Percentiles rank a stretch among this genome's conserved stretches.
These are phyloP conservation scores for Nitzschia putrida DNA, from an alignment of 108 stramenopile species.

Conservation along the genomic window DNA sequence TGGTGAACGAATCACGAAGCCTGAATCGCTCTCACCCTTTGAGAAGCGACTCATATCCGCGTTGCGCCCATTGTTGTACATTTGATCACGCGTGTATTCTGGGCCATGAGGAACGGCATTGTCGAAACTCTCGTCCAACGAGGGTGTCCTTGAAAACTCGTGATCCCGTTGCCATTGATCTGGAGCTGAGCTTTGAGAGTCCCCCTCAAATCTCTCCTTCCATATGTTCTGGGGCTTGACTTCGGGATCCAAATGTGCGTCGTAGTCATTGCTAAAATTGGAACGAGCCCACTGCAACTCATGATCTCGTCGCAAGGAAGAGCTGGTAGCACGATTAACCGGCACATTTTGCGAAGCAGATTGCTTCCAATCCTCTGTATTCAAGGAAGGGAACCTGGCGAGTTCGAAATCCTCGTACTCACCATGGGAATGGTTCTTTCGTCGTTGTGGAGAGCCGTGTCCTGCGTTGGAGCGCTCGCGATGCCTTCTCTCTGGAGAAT, in stretches of 20 bases:
- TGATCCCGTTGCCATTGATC: not conserved
- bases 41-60: not conserved
- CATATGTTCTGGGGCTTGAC: not conserved
- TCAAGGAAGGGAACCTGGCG: constrained; percentile 18
- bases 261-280: not conserved
- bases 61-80: not conserved
- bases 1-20: not conserved
- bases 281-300: not conserved
- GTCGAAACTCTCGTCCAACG: constrained; percentile 12
- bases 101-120: constrained; percentile 10
- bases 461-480: too few relatives aligned
- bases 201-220: not conserved
- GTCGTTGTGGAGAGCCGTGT: not conserved
- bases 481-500: too few relatives aligned
- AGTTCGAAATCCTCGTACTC: constrained; percentile 10
- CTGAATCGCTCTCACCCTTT: not conserved
- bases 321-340: constrained; percentile 8
- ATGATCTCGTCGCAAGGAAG: too few relatives aligned
- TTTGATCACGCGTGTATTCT: not conserved
- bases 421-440: not conserved
- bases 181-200: not conserved
- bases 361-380: constrained; percentile 1
- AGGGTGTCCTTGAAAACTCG: not conserved
- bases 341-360: not conserved
- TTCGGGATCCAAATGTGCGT: not conserved